These are phyloP conservation scores for Penicillium goetzii DNA, from an alignment of 495 filamentous ascomycete genomes.

Conservation along the genomic window DNA sequence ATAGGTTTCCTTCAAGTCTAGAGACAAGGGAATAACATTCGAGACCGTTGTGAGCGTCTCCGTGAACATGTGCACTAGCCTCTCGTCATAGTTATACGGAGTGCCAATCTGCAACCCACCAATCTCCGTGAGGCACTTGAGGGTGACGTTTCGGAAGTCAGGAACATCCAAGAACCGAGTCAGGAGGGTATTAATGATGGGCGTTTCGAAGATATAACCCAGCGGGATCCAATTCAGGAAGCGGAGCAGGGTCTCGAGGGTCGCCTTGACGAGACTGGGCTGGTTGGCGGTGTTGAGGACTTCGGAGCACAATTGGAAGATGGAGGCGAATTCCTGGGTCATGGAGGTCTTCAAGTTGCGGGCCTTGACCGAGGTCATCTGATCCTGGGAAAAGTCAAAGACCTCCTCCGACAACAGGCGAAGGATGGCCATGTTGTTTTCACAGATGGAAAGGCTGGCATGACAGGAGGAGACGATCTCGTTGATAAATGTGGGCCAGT, in stretches of 20 bases:
- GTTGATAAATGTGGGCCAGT: conserved; percentile 99
- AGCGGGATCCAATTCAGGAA: conserved; percentile 99
- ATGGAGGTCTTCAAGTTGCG: conserved; percentile 96
- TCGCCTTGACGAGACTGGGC: conserved; percentile 87
- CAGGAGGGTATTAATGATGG: conserved; percentile 91
- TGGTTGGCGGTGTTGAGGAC: conserved; percentile 87
- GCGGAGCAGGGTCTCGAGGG: conserved; percentile 88
- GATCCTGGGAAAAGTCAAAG: conserved; percentile 97
- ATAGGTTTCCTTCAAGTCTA: conserved; percentile 90
- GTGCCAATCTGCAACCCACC: conserved; percentile 82
- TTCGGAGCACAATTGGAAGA: conserved; percentile 95
- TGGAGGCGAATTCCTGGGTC: conserved; percentile 96
- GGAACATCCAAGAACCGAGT: conserved; percentile 86
- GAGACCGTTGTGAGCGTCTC: conserved; percentile 88
- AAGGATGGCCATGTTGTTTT: conserved; percentile 99
- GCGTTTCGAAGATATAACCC: conserved; percentile 97
- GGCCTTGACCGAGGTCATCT: conserved; percentile 96
- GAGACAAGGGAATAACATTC: conserved; percentile 82
- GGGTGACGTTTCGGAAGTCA: conserved; percentile 93
- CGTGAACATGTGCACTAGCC: conserved; percentile 95
- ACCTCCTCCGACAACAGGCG: conserved; percentile 96
- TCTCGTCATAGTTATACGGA: conserved; percentile 84
- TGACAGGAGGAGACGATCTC: conserved; percentile 97
- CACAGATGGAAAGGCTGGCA: conserved; percentile 92
- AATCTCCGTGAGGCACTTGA: conserved; percentile 97